These are phyloP conservation scores for Colletotrichum plurivorum DNA, from an alignment of 2,329 filamentous ascomycete genomes.

Conservation along the genomic window DNA sequence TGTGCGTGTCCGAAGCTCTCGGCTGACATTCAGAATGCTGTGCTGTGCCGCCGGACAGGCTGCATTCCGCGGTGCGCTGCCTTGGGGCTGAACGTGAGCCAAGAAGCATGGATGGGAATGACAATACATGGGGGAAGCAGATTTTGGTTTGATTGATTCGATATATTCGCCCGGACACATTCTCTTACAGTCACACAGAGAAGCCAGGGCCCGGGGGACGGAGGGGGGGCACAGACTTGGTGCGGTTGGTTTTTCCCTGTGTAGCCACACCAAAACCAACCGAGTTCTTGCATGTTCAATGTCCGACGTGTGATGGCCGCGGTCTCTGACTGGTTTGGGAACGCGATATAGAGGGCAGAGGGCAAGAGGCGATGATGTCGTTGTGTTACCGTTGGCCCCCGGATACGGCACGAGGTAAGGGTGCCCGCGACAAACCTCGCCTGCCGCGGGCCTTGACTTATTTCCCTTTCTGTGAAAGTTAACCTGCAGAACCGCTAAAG, in stretches of 20 bases:
- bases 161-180: slow-evolving; percentile 6
- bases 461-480: no score
- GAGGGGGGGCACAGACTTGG: slow-evolving; percentile 13
- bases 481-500: slow-evolving; percentile 31
- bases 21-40: not conserved
- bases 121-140: no score
- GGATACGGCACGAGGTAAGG: no score
- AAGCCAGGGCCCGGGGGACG: not conserved
- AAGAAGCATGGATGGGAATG: not conserved
- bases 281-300: not conserved
- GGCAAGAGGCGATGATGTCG: not conserved
- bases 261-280: slow-evolving; percentile 15
- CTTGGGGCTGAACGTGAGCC: slow-evolving; percentile 4
- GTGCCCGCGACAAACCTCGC: not conserved
- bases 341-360: not conserved
- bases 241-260: slow-evolving; percentile 6
- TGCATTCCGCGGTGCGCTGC: slow-evolving; percentile 1
- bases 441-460: not conserved
- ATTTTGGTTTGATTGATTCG: slow-evolving; percentile 11
- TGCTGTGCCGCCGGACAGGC: slow-evolving; percentile 18
- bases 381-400: not conserved
- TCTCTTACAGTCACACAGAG: not conserved
- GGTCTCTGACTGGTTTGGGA: slow-evolving; percentile 2
- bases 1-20: not conserved
- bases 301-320: not conserved